Percentiles rank a stretch among this genome's conserved stretches.
Evolutionary conservation across 495 filamentous ascomycete species (phyloP).

Genomic region (Tuber calosporum): DNA sequence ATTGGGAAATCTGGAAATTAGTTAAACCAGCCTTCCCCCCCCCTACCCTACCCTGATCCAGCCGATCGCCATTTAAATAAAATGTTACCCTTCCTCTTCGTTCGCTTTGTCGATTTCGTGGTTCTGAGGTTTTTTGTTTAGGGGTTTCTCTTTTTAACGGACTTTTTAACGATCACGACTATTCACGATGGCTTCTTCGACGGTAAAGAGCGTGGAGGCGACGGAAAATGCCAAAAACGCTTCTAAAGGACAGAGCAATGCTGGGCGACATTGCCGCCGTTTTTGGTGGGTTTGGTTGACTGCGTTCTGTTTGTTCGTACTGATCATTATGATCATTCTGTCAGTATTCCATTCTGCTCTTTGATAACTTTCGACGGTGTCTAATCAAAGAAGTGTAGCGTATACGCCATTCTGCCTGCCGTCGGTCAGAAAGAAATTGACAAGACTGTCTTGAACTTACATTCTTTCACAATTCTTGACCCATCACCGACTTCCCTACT

Average conservation of each 20-base stretch:
- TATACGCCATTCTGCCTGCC: conserved; percentile 37
- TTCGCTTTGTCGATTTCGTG: not conserved
- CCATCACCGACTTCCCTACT: conserved; percentile 25
- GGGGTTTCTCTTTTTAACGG: not conserved
- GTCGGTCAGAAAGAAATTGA: conserved; percentile 36
- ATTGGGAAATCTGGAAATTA: not conserved
- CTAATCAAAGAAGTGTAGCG: conserved; percentile 13
- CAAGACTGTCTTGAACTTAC: conserved; percentile 30
- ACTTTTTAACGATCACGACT: not conserved
- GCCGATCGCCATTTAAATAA: not conserved
- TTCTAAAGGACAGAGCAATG: conserved; percentile 10
- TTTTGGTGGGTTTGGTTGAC: conserved; percentile 37
- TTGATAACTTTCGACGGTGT: not conserved
- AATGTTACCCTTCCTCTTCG: not conserved
- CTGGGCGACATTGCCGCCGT: conserved; percentile 24
- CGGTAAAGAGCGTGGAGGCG: conserved; percentile 7
- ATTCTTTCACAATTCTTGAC: conserved; percentile 34
- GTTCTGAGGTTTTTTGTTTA: not conserved
- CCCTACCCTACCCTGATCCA: not conserved
- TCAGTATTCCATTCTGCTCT: conserved; percentile 6
- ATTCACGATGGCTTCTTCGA: conserved; percentile 17
- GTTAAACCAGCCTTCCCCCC: not conserved
- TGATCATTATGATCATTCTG: conserved; percentile 36
- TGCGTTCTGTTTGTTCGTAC: conserved; percentile 24
- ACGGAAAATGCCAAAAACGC: conserved; percentile 12